These are phyloP conservation scores for Lophiotrema nucula DNA, from an alignment of 495 filamentous ascomycete genomes.

Conservation along the genomic window DNA sequence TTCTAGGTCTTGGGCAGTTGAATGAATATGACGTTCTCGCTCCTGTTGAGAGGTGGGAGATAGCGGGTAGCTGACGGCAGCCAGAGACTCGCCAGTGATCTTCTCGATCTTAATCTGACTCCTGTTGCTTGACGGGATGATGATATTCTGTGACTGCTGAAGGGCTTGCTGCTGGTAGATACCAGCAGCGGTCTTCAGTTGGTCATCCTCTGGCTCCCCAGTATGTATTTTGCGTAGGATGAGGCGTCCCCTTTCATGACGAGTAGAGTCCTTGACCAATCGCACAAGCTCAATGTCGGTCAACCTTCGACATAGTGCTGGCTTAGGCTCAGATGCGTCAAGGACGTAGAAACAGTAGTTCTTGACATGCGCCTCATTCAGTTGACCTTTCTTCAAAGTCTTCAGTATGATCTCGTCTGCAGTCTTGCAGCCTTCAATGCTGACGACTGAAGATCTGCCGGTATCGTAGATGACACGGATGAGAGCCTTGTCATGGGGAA, in stretches of 20 bases:
- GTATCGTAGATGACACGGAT: conserved; percentile 85
- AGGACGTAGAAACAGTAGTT: conserved; percentile 55
- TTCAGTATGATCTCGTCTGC: conserved; percentile 85
- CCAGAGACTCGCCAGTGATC: conserved; percentile 79
- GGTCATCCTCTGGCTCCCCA: conserved; percentile 77
- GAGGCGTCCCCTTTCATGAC: conserved; percentile 81
- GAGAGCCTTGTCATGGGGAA: conserved; percentile 75
- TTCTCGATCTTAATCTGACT: conserved; percentile 76
- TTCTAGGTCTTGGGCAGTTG: conserved; percentile 59
- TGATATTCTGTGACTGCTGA: conserved; percentile 65
- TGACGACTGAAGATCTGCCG: conserved; percentile 83
- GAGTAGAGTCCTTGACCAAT: conserved; percentile 69
- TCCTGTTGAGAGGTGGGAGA: conserved; percentile 64
- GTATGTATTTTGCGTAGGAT: conserved; percentile 87
- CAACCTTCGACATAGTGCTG: conserved; percentile 72
- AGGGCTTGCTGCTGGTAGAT: conserved; percentile 79
- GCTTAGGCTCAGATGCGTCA: conserved; percentile 77
- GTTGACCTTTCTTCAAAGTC: conserved; percentile 75
- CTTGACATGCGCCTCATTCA: conserved; percentile 47
- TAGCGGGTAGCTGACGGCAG: conserved; percentile 75
- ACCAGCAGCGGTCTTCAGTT: conserved; percentile 75
- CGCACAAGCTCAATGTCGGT: conserved; percentile 82
- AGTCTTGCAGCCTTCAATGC: conserved; percentile 83
- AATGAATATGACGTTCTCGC: conserved; percentile 63
- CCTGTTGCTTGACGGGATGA: conserved; percentile 62